Base-by-base conservation (phyloP, 768 basidiomycete genomes). In the Naganishia onofrii region DNA sequence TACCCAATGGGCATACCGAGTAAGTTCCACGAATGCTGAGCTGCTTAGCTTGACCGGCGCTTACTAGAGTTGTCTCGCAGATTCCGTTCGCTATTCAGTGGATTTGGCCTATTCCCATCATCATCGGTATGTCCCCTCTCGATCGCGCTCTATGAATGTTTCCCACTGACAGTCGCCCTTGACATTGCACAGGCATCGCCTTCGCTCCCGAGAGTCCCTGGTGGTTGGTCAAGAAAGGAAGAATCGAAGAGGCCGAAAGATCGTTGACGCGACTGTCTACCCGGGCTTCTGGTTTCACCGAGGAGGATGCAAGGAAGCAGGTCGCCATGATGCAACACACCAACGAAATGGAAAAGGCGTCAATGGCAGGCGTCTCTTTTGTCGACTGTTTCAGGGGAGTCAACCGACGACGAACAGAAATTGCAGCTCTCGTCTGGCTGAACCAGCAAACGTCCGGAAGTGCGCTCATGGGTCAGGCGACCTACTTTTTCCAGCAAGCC, bases 21-120 rank as follows among this genome's bases (percentile, higher is more conserved):
- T 53, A 66, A 70, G 74, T 38, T n/a, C 29, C 21, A 31, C 17
- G 42, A 31, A 26, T n/a, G 31, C 26, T 28, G 44, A 42, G 38
- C 31, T 21, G 21, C 21, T 5, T 42, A 26, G 31, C 29, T 13
- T 15, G 13, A 26, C 21, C n/a, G 12, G 19, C 51, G 10, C 67
- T 54, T 10, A 36, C 15, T 1, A 26, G 17, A 13, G 19, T 42
- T 29, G 26, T 55, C 19, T 44, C 23, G 12, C 26, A 67, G 32
- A 70, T 75, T 46, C 69, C 78, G 74, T 46, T 79, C 56, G 73
- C 75, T 38, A 55, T 79, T 19, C 77, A 77, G 70, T 77, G 80
- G 82, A 67, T 82, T 23, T 82, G 80, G 81, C 76, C 79, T 13
- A 26, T 80, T 13, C 81, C 81, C 17, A 73, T 82, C 48, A 48